These are phyloP conservation scores for Jamesozyma spencerorum DNA, from an alignment of 805 yeast species.

Conservation along the genomic window DNA sequence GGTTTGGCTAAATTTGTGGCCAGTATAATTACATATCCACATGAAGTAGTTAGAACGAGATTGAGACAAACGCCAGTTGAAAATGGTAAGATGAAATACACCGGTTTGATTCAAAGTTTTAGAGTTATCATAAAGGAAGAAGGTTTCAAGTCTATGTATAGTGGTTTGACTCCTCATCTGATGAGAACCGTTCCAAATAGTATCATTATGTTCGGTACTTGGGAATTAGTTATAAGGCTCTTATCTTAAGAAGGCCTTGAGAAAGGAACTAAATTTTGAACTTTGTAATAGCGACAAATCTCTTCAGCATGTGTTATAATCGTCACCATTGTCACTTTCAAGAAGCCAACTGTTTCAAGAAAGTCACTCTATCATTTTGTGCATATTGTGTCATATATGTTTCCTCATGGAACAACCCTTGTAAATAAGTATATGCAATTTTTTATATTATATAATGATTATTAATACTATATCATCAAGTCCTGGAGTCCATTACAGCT, in stretches of 20 bases:
- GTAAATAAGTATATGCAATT: background rate
- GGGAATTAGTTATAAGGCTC: conserved; percentile 76
- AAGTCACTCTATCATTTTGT: no score
- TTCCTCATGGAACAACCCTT: background rate
- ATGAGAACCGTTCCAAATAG: conserved; percentile 96
- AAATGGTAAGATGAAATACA: conserved; percentile 75
- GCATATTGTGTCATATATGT: no score
- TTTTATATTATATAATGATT: background rate
- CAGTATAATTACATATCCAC: conserved; percentile 88
- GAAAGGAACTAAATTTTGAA: no score
- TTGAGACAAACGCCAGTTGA: conserved; percentile 86
- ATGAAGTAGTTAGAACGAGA: conserved; percentile 92
- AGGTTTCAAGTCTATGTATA: conserved; percentile 88
- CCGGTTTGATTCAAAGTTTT: conserved; percentile 84
- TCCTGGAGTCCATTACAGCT: background rate
- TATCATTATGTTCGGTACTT: conserved; percentile 97
- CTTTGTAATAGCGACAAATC: no score
- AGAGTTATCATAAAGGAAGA: conserved; percentile 80
- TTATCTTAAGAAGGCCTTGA: conserved; percentile 34
- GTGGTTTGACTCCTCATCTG: conserved; percentile 95
- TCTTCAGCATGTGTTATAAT: no score
- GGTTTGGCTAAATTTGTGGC: conserved; percentile 94
- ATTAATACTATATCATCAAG: background rate
- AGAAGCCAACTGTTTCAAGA: no score
- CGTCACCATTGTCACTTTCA: no score